These are phyloP conservation scores for Penicillium sp. DNA, from an alignment of 2,329 filamentous ascomycete species.

Conservation along the genomic window DNA sequence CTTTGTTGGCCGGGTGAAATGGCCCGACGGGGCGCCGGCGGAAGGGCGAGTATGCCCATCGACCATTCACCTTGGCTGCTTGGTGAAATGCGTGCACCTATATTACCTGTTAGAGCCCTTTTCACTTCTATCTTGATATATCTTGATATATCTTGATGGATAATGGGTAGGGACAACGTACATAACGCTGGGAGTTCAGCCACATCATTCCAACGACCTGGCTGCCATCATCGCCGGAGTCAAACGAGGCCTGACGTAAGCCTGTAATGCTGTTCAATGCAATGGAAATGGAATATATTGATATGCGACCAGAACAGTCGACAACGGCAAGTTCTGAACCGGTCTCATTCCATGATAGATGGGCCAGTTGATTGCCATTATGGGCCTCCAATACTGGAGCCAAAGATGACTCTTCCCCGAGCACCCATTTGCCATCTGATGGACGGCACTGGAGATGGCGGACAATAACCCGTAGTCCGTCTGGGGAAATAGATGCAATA, in stretches of 20 bases:
- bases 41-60: slow-evolving; percentile 69
- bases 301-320: slow-evolving; percentile 74
- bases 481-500: slow-evolving; percentile 74
- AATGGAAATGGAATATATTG: slow-evolving; percentile 68
- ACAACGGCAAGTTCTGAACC: slow-evolving; percentile 79
- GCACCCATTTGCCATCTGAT: slow-evolving; percentile 68
- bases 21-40: slow-evolving; percentile 67
- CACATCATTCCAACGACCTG: slow-evolving; percentile 82
- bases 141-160: neutral
- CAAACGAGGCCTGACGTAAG: slow-evolving; percentile 62
- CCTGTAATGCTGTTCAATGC: slow-evolving; percentile 70
- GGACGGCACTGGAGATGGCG: slow-evolving; percentile 69
- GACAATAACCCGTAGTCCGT: slow-evolving; percentile 69
- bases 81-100: slow-evolving; percentile 52
- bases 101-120: slow-evolving; percentile 1
- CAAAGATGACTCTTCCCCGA: slow-evolving; percentile 69
- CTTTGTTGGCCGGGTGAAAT: slow-evolving; percentile 65
- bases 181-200: slow-evolving; percentile 62
- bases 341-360: slow-evolving; percentile 77
- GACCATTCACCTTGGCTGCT: slow-evolving; percentile 59
- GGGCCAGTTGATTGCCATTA: slow-evolving; percentile 66
- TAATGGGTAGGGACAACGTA: slow-evolving; percentile 18
- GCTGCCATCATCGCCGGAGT: slow-evolving; percentile 70
- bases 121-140: neutral
- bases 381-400: slow-evolving; percentile 60